Conservation (phyloP, 805 yeast genomes). For the Schwanniomyces vanrijiae region DNA sequence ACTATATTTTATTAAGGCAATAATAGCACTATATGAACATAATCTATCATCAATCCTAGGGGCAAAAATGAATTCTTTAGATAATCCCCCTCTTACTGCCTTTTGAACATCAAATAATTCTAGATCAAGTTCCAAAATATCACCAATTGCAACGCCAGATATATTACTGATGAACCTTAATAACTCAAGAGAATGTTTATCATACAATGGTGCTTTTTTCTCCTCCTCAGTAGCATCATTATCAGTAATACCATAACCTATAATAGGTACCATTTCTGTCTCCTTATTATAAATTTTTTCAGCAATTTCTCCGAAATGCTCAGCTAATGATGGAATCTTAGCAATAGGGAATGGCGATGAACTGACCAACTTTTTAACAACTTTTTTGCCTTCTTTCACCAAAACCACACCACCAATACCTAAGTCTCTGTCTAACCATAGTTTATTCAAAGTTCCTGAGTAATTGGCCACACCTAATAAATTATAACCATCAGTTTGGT, state of each 20-base stretch:
- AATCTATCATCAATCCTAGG: conserved; percentile 86
- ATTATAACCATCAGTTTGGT: conserved; percentile 69
- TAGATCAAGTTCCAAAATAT: conserved; percentile 69
- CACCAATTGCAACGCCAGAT: conserved; percentile 57
- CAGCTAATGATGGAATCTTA: conserved; percentile 80
- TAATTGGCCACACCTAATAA: conserved; percentile 83
- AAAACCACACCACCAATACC: conserved; percentile 81
- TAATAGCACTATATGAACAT: conserved; percentile 72
- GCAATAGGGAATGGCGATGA: conserved; percentile 73
- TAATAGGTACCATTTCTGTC: conserved; percentile 74
- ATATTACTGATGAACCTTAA: conserved; percentile 67
- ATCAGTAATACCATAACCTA: conserved; percentile 49
- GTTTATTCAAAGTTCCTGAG: conserved; percentile 62
- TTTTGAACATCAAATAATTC: conserved; percentile 81
- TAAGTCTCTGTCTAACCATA: conserved; percentile 85
- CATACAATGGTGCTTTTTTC: conserved; percentile 61
- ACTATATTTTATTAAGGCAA: conserved; percentile 47
- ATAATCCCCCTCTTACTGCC: conserved; percentile 76
- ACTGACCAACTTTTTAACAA: conserved; percentile 48
- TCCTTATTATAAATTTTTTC: conserved; percentile 74
- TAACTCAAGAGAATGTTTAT: conserved; percentile 65
- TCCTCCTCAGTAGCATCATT: conserved; percentile 57
- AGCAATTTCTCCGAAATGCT: conserved; percentile 77
- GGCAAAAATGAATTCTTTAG: conserved; percentile 72
- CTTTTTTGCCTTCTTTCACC: conserved; percentile 38